Evolutionary conservation across 805 yeast genomes (phyloP), one percentile per base, ranked within the genome.

Genomic region (Yamadazyma sp.): DNA sequence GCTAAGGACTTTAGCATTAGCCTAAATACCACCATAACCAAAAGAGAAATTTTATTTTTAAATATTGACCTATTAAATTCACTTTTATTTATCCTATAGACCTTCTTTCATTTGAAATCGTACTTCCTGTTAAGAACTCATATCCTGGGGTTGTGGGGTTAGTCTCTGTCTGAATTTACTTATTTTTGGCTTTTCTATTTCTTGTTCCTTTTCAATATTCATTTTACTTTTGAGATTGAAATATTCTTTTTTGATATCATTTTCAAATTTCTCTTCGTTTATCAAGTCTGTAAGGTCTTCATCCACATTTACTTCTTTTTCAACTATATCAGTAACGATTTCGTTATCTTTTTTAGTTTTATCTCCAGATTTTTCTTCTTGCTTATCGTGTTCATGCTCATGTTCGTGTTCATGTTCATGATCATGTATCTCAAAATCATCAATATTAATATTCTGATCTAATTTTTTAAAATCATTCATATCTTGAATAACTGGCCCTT

Each of bases 401-500:
- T 33, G 31, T 13, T 37, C 23, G n/a, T 36, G 14, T 14, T 27
- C 22, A 12, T 31, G 30, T 1, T 32, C 40, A 21, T 36, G 36
- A 18, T 42, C 45, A 28, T 39, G 42, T 3, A 44, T 20, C 25
- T 44, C 48, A 22, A 33, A 44, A 13, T 31, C 25, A 30, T 44
- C 41, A 2, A 57, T 55, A 1, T 58, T 32, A 5, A 35, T 2
- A 5, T 16, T 17, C 4, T 22, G 30, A 4, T 28, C 18, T 13
- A 27, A 5, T 23, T 31, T 48, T 43, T 73, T 72, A 48, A 80
- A 78, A 50, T 80, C 86, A 9, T 61, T 68, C 8, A 79, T 35
- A 36, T 66, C 59, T 40, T 75, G 74, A 14, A 80, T 70, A 0
- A 80, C 70, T 10, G 74, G 73, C 0, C 84, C 84, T 31, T 70